A percentile compares a stretch with the other conserved stretches of the same genome.
phyloP scores from a whole-genome alignment of 345 rosid species.

The Salix viminalis region DNA sequence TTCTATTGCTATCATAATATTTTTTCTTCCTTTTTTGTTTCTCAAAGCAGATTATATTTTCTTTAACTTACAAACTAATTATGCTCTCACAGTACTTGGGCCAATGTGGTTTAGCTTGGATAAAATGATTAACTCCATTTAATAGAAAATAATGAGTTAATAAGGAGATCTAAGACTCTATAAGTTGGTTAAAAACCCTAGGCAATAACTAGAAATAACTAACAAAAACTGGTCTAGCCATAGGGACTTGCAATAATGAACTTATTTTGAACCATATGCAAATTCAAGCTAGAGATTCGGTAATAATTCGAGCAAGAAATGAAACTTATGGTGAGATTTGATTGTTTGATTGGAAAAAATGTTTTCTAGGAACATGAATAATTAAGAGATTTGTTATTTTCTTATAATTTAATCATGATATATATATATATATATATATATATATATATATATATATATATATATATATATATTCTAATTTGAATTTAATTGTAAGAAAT shows the following conservation, averaged over 20 bases:
- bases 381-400: not conserved
- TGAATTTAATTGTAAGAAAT: not conserved
- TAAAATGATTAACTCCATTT: conserved; percentile 8
- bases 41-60: not conserved
- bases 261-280: conserved; percentile 7
- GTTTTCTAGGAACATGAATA: not conserved
- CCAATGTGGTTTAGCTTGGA: not conserved
- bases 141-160: not conserved
- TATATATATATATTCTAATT: too few species aligned
- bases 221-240: not conserved
- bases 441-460: too few species aligned
- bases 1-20: not conserved
- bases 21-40: not conserved
- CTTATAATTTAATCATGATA: not conserved
- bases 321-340: not conserved
- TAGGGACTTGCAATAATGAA: not conserved
- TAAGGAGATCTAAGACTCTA: not conserved
- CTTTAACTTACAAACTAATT: not conserved
- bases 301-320: not conserved
- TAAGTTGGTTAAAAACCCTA: conserved; percentile 11
- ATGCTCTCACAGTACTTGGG: conserved; percentile 1
- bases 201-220: not conserved
- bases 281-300: conserved; percentile 1
- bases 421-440: not conserved
- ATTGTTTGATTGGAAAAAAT: not conserved